Evolutionary conservation across 257 asterid genomes (phyloP), one percentile per base, ranked within the genome.

Genomic region (Ligustrum vulgare): DNA sequence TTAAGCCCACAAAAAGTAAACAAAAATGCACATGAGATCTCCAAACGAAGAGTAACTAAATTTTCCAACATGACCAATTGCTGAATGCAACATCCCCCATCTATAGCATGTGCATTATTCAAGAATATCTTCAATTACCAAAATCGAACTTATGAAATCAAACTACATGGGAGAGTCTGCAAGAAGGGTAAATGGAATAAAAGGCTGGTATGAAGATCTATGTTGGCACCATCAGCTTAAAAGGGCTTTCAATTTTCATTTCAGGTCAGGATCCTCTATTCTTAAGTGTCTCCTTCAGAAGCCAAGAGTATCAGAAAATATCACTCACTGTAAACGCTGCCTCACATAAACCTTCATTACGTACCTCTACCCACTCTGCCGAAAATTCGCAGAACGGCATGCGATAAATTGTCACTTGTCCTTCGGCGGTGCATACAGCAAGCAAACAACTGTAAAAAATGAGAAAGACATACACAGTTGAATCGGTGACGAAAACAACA

Each of bases 351-450:
- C 9, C 34, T 60, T 72, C 13, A 47, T 47, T 70, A 64, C 81
- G 73, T 82, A 94, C 98, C 97, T 94, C 95, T 47, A 87, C 64
- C 97, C 99, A 94, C 86, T 94, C 97, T 58, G 82, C 82, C 7
- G 89, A 82, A 71, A 82, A 88, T 83, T 93, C 98, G 35, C 96
- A 82, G 78, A 83, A 88, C 22, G 94, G 96, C 87, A 85, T 82
- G 10, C 97, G 91, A 77, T 88, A 92, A 81, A 94, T 80, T 81
- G 87, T 92, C 77, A 89, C 97, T 28, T 73, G 88, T 67, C 98
- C 99, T 23, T 78, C 86, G 9, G 88, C 82, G 58, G 98, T 89
- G 85, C 99, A 94, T 76, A 94, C 88, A 69, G 99, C 97, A 81
- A 94, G 95, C 89, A 94, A 86, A 78, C 96, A 94, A 73, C 98